These are phyloP conservation scores for Austroboletus novae-zelandiae DNA, from an alignment of 1,284 basidiomycete species.

Conservation along the genomic window DNA sequence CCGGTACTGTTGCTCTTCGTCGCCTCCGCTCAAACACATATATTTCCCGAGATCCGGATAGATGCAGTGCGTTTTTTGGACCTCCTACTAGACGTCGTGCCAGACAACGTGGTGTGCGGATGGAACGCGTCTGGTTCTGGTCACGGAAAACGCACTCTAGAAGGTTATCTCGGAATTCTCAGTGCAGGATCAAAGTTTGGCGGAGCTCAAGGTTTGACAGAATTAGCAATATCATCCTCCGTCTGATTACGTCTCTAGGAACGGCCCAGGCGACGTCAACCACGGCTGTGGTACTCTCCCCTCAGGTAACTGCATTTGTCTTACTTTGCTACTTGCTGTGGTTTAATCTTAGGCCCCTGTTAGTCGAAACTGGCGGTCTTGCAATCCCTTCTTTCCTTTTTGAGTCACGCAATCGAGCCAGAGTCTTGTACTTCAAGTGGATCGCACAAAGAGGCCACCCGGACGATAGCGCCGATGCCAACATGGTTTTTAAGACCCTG, in stretches of 20 bases:
- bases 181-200: slow-evolving; percentile 63
- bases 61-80: slow-evolving; percentile 86
- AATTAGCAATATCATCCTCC: background rate
- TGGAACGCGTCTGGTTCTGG: slow-evolving; percentile 54
- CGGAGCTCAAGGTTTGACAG: slow-evolving; percentile 47
- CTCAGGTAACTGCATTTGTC: slow-evolving; percentile 45
- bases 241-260: slow-evolving; percentile 31
- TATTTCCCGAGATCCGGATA: slow-evolving; percentile 90
- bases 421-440: slow-evolving; percentile 6
- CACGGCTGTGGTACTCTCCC: slow-evolving; percentile 61
- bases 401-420: slow-evolving; percentile 42
- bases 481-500: slow-evolving; percentile 54
- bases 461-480: slow-evolving; percentile 23
- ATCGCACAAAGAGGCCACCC: slow-evolving; percentile 12
- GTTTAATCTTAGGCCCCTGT: slow-evolving; percentile 5
- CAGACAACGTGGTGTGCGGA: slow-evolving; percentile 63
- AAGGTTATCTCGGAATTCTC: slow-evolving; percentile 74
- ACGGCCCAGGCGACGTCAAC: slow-evolving; percentile 56
- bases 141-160: slow-evolving; percentile 63
- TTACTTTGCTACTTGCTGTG: background rate
- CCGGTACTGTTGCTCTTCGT: slow-evolving; percentile 79
- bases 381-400: slow-evolving; percentile 59
- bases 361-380: slow-evolving; percentile 65
- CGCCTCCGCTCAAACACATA: slow-evolving; percentile 90
- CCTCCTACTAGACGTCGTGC: slow-evolving; percentile 73